These are phyloP conservation scores for Psilocybe sp. DNA, from an alignment of 768 basidiomycete genomes.

Conservation along the genomic window DNA sequence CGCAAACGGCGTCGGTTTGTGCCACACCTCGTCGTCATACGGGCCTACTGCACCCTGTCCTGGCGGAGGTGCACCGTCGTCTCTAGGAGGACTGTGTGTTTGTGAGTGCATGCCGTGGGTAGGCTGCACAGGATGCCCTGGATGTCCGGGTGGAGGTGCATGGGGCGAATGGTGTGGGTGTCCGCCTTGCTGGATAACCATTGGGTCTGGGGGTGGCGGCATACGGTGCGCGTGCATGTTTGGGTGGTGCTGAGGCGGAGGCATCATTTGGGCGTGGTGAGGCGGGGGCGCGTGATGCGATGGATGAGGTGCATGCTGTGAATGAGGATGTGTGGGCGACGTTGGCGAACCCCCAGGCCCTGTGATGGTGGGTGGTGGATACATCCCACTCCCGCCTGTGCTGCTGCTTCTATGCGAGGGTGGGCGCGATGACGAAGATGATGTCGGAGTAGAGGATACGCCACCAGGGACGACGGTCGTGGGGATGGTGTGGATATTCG, in stretches of 20 bases:
- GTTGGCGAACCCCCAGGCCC: background rate
- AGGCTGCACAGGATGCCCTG: too few relatives aligned
- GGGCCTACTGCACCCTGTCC: conserved; percentile 5
- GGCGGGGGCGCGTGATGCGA: conserved; percentile 30
- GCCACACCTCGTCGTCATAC: conserved; percentile 69
- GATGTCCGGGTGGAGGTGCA: conserved; percentile 21
- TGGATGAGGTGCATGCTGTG: background rate
- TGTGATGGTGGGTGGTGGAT: background rate
- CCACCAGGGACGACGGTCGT: too few relatives aligned
- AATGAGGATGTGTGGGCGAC: too few relatives aligned
- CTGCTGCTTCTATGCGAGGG: background rate
- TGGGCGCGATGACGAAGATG: too few relatives aligned
- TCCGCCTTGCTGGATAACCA: conserved; percentile 5
- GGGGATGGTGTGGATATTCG: too few relatives aligned
- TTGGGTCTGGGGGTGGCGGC: conserved; percentile 21
- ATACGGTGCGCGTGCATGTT: conserved; percentile 29
- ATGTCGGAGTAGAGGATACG: too few relatives aligned
- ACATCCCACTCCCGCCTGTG: background rate
- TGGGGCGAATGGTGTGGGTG: conserved; percentile 28
- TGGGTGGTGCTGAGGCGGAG: conserved; percentile 31
- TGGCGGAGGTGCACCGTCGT: background rate
- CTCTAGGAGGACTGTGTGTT: conserved; percentile 11
- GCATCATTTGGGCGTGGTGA: conserved; percentile 22
- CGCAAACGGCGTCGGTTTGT: conserved; percentile 67
- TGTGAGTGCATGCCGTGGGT: conserved; percentile 34